These are phyloP conservation scores for Myriosclerotinia duriaeana DNA, from an alignment of 2,329 filamentous ascomycete species.

Conservation along the genomic window DNA sequence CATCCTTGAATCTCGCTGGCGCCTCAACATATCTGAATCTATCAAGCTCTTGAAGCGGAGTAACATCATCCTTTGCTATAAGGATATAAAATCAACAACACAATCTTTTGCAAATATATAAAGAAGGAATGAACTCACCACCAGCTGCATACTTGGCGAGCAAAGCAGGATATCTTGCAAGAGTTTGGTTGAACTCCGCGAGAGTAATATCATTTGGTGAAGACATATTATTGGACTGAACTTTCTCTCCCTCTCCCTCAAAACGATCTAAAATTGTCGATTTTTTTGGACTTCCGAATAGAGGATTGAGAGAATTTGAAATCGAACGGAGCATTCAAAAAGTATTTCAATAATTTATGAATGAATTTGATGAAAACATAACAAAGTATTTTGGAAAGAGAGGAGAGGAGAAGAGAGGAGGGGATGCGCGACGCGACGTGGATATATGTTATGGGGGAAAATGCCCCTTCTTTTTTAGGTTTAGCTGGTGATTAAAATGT, in stretches of 20 bases:
- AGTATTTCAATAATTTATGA: not conserved
- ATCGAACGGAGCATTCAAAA: conserved; percentile 24
- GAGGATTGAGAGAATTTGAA: conserved; percentile 25
- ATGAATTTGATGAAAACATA: not conserved
- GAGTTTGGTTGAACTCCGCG: conserved; percentile 36
- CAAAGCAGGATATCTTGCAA: conserved; percentile 35
- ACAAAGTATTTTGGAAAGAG: conserved; percentile 13
- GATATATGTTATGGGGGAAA: conserved; percentile 11
- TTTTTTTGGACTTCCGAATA: conserved; percentile 29
- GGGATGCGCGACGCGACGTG: conserved; percentile 22
- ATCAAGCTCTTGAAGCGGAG: conserved; percentile 56
- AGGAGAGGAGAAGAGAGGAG: not conserved
- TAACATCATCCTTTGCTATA: conserved; percentile 34
- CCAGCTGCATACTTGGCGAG: conserved; percentile 31
- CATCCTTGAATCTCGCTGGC: conserved; percentile 47
- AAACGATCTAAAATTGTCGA: not conserved
- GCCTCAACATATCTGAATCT: conserved; percentile 58
- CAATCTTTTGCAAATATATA: not conserved
- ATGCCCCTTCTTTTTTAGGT: conserved; percentile 5
- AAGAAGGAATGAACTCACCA: conserved; percentile 30
- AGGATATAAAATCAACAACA: conserved; percentile 27
- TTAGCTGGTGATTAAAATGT: conserved; percentile 17
- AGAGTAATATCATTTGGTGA: conserved; percentile 32
- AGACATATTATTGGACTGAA: conserved; percentile 32
- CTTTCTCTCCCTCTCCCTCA: conserved; percentile 14